These are phyloP conservation scores for Paralagenidium karlingii DNA, from an alignment of 352 stramenopile species.

Conservation along the genomic window DNA sequence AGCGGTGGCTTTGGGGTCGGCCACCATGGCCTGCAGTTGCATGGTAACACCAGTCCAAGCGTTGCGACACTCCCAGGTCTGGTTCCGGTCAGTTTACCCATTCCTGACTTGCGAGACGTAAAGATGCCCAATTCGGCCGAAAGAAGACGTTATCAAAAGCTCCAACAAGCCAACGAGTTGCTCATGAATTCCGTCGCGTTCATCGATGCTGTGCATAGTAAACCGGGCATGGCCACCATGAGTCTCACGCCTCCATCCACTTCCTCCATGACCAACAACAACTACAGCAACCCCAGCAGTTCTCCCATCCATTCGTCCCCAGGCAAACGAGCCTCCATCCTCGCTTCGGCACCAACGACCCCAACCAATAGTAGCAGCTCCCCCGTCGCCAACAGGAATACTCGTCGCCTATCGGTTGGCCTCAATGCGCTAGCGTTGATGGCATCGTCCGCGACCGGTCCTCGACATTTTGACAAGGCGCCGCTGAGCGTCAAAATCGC, in stretches of 20 bases:
- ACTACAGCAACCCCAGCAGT: constrained; percentile 3
- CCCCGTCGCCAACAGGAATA: neutral
- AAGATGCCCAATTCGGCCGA: too few relatives aligned
- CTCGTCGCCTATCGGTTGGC: too few relatives aligned
- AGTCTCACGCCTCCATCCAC: too few relatives aligned
- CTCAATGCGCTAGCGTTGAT: too few relatives aligned
- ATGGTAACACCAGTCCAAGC: neutral
- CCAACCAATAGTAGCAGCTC: neutral
- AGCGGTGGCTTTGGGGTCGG: neutral
- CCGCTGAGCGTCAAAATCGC: constrained; percentile 32
- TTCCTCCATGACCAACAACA: constrained; percentile 1
- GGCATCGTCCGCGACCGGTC: constrained; percentile 1
- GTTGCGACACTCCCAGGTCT: too few relatives aligned
- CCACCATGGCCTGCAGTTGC: neutral
- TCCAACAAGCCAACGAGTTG: too few relatives aligned
- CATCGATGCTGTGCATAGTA: too few relatives aligned
- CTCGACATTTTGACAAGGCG: constrained; percentile 21
- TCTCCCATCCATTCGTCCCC: neutral
- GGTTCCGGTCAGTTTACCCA: too few relatives aligned
- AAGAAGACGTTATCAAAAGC: too few relatives aligned
- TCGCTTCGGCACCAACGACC: neutral
- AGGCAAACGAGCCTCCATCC: neutral
- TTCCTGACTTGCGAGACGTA: too few relatives aligned
- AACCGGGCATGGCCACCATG: too few relatives aligned
- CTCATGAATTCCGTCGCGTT: too few relatives aligned